Percentiles rank a stretch among this genome's conserved stretches.
phyloP scores from a whole-genome alignment of 352 stramenopile species.

The Globisporangium cystogenes region DNA sequence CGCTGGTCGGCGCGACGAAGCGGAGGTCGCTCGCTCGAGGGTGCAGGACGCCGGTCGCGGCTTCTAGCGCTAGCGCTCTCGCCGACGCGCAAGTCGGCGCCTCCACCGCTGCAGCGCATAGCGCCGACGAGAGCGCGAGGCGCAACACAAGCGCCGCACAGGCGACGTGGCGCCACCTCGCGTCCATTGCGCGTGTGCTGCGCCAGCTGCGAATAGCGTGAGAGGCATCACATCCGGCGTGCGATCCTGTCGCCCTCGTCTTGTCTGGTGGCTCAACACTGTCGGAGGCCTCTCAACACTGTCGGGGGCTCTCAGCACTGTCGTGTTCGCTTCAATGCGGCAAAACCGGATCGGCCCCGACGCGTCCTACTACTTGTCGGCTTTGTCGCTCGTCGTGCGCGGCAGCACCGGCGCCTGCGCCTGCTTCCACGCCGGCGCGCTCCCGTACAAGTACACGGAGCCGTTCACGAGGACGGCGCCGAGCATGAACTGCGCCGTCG shows the following conservation, averaged over 20 bases:
- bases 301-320: too few relatives aligned
- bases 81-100: not conserved
- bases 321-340: not conserved
- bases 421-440: slow-evolving; percentile 35
- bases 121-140: not conserved
- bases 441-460: slow-evolving; percentile 77
- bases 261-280: too few relatives aligned
- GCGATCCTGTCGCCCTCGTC: too few relatives aligned
- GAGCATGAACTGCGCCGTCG: slow-evolving; percentile 63
- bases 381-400: slow-evolving; percentile 9
- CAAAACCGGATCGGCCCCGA: too few relatives aligned
- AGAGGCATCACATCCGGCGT: too few relatives aligned
- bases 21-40: not conserved
- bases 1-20: too few relatives aligned
- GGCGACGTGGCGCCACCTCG: not conserved
- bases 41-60: not conserved
- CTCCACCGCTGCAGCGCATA: too few relatives aligned
- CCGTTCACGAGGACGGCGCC: slow-evolving; percentile 75
- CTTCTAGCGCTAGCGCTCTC: slow-evolving; percentile 3
- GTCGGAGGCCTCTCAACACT: too few relatives aligned
- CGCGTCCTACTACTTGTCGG: slow-evolving; percentile 8
- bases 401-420: slow-evolving; percentile 11
- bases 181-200: not conserved
- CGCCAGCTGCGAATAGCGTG: not conserved
- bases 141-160: not conserved